Base-by-base conservation (phyloP, 2,329 filamentous ascomycete genomes). In the Trichoderma sp. region DNA sequence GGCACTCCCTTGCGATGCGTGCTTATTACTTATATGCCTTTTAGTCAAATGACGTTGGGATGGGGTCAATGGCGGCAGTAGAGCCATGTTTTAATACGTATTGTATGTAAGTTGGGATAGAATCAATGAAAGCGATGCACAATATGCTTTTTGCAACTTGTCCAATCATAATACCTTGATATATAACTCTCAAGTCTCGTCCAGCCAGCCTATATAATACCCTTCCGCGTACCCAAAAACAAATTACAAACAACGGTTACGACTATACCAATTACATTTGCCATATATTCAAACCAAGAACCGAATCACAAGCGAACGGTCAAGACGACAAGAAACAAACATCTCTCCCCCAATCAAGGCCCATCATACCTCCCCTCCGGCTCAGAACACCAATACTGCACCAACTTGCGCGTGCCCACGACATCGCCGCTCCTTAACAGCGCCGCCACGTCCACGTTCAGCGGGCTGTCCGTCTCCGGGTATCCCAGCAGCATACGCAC, bases 381-480 rank as follows among this genome's bases (percentile, higher is more conserved):
- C 49, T 80, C 79, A 11, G 74, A 74, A 69, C 87, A 90, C 84
- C 91, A 94, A 74, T 89, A 90, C 79, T 91, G 86, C 54, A 94
- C 91, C 76, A 96, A 80, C 70, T 85, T 84, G 74, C 90, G 83
- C 18, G 91, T 90, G 0, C 88, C 92, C 16, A 93, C 77, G 26
- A 80, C 78, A 79, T 95, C 92, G 5, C 91, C 91, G 37, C 83
- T 85, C 71, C 91, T 82, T 71, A 93, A 76, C 75, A 96, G 80
- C 72, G 88, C 88, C 66, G 92, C 92, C 37, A 93, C 84, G 78
- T 96, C 92, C 30, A 96, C 86, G 78, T 94, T 94, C 71, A 96
- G 82, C 74, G 92, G 92, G 73, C 86, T 90, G 75, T 95, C 91
- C 58, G 88, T 85, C 77, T 90, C 92, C 1, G 91, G 90, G 71